Percentiles rank a stretch among this genome's conserved stretches.
These are phyloP conservation scores for Sclerotinia glacialis DNA, from an alignment of 2,329 filamentous ascomycete species.

Conservation along the genomic window DNA sequence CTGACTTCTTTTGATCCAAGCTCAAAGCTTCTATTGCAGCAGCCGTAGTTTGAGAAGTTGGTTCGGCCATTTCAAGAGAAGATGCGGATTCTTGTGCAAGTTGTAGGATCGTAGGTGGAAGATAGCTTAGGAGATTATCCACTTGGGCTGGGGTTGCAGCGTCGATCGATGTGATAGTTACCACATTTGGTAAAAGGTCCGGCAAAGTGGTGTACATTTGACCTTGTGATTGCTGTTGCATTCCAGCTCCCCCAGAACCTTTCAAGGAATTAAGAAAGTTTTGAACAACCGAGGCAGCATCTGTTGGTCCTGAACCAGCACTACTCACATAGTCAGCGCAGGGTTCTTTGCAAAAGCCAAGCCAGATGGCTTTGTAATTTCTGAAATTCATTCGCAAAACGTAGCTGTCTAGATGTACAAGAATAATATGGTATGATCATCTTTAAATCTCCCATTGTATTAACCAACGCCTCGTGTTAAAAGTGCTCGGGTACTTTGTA, in stretches of 20 bases:
- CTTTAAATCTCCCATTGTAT: slow-evolving; percentile 28
- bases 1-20: slow-evolving; percentile 71
- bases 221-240: slow-evolving; percentile 49
- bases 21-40: slow-evolving; percentile 73
- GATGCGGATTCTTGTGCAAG: slow-evolving; percentile 67
- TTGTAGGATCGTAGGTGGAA: slow-evolving; percentile 76
- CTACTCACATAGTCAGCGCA: slow-evolving; percentile 52
- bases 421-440: slow-evolving; percentile 27
- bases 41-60: slow-evolving; percentile 64
- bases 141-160: slow-evolving; percentile 56
- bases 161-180: slow-evolving; percentile 75
- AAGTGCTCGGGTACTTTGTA: slow-evolving; percentile 34
- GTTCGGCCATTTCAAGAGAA: slow-evolving; percentile 60
- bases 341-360: slow-evolving; percentile 13
- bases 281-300: slow-evolving; percentile 76
- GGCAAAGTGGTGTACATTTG: slow-evolving; percentile 78
- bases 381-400: slow-evolving; percentile 35
- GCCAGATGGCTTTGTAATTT: slow-evolving; percentile 23
- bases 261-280: slow-evolving; percentile 85
- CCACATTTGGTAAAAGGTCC: slow-evolving; percentile 76
- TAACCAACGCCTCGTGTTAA: slow-evolving; percentile 35
- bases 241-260: slow-evolving; percentile 44
- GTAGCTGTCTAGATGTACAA: slow-evolving; percentile 40
- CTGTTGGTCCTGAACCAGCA: slow-evolving; percentile 55
- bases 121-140: slow-evolving; percentile 70